Conservation (phyloP, 2,329 filamentous ascomycete species). For the Aspergillus sp. region DNA sequence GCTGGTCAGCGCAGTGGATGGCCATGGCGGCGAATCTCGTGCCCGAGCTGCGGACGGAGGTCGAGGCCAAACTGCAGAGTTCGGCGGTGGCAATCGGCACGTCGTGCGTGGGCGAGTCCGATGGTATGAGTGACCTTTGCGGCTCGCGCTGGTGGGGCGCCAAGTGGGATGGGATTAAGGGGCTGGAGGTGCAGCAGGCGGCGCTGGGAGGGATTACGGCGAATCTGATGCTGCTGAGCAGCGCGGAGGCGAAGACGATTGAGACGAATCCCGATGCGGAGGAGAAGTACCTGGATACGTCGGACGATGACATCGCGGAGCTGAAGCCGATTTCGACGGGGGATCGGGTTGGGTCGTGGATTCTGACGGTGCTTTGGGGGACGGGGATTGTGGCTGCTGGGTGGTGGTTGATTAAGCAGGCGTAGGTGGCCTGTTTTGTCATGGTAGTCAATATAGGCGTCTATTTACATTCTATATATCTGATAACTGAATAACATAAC, state of each 20-base stretch:
- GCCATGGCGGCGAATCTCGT: constrained; percentile 59
- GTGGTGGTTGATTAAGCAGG: constrained; percentile 17
- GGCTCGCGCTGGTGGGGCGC: constrained; percentile 35
- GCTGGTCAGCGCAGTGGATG: constrained; percentile 63
- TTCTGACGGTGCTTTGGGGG: constrained; percentile 23
- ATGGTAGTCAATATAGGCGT: too few relatives aligned
- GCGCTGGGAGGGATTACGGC: constrained; percentile 27
- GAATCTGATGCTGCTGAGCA: constrained; percentile 17
- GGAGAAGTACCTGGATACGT: constrained; percentile 17
- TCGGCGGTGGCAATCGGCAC: constrained; percentile 60
- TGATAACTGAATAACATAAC: too few relatives aligned
- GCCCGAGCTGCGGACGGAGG: constrained; percentile 49
- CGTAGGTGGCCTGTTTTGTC: not conserved
- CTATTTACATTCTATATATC: too few relatives aligned
- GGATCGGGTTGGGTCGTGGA: constrained; percentile 29
- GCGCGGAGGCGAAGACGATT: constrained; percentile 39
- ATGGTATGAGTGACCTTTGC: constrained; percentile 52
- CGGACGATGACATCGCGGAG: constrained; percentile 4
- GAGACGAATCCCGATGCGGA: constrained; percentile 41
- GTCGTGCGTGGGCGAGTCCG: constrained; percentile 59
- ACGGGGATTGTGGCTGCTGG: constrained; percentile 9
- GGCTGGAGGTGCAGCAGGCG: constrained; percentile 37
- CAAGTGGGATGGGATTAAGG: constrained; percentile 31
- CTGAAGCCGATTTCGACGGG: constrained; percentile 20
- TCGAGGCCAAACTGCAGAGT: constrained; percentile 57